Evolutionary conservation across 164 flowering plant genomes (phyloP).

Genomic region (Pachysandra terminalis): DNA sequence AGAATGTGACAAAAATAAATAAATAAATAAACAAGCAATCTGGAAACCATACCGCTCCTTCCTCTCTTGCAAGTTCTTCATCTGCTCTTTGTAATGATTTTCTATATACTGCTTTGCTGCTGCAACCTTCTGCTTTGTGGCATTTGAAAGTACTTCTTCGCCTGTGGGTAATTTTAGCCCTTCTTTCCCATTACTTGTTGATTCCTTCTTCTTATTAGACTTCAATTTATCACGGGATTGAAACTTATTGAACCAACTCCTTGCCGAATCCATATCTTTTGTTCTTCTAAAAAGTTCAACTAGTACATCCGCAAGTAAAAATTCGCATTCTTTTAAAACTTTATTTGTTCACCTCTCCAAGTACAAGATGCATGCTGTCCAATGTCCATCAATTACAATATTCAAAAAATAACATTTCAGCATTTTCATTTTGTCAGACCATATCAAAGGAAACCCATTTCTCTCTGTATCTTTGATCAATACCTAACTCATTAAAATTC

Average conservation of each 20-base stretch:
- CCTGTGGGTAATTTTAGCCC: conserved; percentile 29
- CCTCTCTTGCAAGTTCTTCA: conserved; percentile 83
- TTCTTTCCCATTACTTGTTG: conserved; percentile 40
- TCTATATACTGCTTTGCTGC: conserved; percentile 98
- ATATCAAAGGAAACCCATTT: background rate
- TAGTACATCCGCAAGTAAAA: conserved; percentile 7
- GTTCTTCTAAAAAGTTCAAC: background rate
- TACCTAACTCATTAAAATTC: background rate
- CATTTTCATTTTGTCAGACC: background rate
- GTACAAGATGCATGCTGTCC: background rate
- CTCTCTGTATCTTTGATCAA: background rate
- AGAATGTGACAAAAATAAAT: too few species aligned
- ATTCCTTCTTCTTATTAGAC: conserved; percentile 54
- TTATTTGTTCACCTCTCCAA: conserved; percentile 1
- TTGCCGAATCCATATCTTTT: conserved; percentile 33
- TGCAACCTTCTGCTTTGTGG: conserved; percentile 88
- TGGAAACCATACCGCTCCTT: conserved; percentile 70
- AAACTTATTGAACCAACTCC: conserved; percentile 62
- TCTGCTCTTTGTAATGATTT: conserved; percentile 93
- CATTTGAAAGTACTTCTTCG: conserved; percentile 80
- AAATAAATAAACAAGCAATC: background rate
- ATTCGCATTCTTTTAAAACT: background rate
- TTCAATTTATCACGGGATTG: conserved; percentile 50
- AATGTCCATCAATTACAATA: too few species aligned
- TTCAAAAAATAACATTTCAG: background rate